These are phyloP conservation scores for Oryza longistaminata DNA, from an alignment of 176 grass and related monocot genomes.

Conservation along the genomic window DNA sequence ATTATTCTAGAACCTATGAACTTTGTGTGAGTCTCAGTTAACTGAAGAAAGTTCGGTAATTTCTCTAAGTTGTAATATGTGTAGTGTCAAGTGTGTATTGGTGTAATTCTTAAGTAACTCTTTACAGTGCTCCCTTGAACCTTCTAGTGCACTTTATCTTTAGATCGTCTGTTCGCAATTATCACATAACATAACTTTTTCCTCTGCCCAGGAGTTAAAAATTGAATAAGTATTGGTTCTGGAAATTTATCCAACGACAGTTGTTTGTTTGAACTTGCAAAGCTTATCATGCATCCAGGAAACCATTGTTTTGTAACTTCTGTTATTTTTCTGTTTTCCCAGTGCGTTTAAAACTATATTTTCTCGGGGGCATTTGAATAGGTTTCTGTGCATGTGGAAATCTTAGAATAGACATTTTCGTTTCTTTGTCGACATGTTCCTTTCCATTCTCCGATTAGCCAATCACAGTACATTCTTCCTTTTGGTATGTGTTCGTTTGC, in stretches of 20 bases:
- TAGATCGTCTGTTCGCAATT: background rate
- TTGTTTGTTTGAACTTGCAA: background rate
- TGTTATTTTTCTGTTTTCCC: too few relatives aligned
- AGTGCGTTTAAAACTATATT: background rate
- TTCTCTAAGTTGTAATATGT: background rate
- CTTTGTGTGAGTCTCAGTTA: background rate
- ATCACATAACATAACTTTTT: background rate
- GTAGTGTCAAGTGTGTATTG: background rate
- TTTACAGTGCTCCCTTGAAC: background rate
- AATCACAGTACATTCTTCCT: background rate
- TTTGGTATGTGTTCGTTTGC: background rate
- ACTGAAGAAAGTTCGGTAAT: background rate
- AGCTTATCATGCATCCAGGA: background rate
- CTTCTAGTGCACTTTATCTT: background rate
- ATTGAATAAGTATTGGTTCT: background rate
- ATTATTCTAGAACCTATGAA: background rate
- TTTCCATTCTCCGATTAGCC: background rate
- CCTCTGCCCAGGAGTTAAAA: background rate
- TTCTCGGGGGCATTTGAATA: background rate
- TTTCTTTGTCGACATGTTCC: background rate
- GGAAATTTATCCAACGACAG: background rate
- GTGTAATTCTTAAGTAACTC: background rate
- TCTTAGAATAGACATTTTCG: constrained; percentile 1
- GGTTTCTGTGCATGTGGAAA: background rate
- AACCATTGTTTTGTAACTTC: background rate